Conservation (phyloP, 345 rosid genomes). For the Hibiscus tridactylites region DNA sequence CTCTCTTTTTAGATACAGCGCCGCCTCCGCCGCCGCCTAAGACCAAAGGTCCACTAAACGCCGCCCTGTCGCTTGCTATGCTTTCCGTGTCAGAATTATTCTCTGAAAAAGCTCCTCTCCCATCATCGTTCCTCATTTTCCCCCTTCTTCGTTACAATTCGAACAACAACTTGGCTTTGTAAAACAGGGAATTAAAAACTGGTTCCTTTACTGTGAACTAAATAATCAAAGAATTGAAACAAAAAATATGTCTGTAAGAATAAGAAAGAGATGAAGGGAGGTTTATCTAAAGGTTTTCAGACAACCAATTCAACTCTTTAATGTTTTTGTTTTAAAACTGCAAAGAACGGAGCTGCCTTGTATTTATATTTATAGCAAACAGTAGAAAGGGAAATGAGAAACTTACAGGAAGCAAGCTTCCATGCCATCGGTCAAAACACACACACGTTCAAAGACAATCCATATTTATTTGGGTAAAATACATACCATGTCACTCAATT, state of each 20-base stretch:
- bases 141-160: neutral
- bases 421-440: neutral
- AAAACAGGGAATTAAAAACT: neutral
- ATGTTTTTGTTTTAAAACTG: neutral
- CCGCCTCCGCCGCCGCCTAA: neutral
- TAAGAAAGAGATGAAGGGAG: neutral
- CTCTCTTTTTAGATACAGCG: neutral
- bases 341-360: neutral
- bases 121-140: conserved; percentile 34
- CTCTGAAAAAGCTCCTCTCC: conserved; percentile 39
- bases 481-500: no score
- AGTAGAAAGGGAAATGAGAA: neutral
- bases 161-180: neutral
- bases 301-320: neutral
- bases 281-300: neutral
- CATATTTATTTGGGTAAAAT: neutral
- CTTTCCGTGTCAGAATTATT: conserved; percentile 67
- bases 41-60: conserved; percentile 61
- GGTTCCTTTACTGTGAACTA: neutral
- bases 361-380: neutral
- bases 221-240: neutral
- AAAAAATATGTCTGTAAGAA: neutral
- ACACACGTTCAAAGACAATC: neutral
- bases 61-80: conserved; percentile 48
- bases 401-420: conserved; percentile 2